Evolutionary conservation across 257 asterid genomes (phyloP).

Genomic region (Coffea canephora): DNA sequence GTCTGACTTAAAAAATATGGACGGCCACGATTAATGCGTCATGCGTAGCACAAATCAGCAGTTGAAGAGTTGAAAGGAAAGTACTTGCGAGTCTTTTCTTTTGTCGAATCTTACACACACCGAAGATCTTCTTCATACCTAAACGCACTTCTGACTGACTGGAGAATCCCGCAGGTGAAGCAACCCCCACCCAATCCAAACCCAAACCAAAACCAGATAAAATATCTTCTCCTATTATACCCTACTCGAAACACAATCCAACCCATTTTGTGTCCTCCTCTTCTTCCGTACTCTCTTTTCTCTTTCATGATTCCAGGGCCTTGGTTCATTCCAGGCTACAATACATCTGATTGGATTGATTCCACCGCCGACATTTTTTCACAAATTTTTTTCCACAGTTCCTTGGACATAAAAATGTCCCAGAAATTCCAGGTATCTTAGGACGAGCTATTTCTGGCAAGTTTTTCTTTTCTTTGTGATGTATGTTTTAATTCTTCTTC

Average conservation of each 20-base stretch:
- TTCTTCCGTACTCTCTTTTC: not conserved
- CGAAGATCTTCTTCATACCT: conserved; percentile 17
- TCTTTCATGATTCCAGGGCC: conserved; percentile 30
- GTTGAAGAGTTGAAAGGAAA: not conserved
- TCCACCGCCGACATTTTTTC: conserved; percentile 25
- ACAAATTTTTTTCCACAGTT: not conserved
- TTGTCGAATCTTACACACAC: not conserved
- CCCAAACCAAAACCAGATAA: conserved; percentile 33
- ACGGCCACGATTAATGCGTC: conserved; percentile 1
- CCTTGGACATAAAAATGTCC: conserved; percentile 21
- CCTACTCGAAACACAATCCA: not conserved
- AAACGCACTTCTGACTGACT: conserved; percentile 33
- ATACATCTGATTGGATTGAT: conserved; percentile 9
- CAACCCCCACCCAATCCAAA: conserved; percentile 20
- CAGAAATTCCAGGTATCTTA: conserved; percentile 35
- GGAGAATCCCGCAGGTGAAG: conserved; percentile 59
- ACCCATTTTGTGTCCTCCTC: not conserved
- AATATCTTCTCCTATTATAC: not conserved
- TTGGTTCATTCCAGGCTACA: conserved; percentile 10
- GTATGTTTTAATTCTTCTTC: not conserved
- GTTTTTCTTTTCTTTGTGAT: not conserved
- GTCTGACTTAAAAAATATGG: not conserved
- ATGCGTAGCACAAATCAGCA: too few relatives aligned
- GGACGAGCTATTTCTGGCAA: conserved; percentile 2
- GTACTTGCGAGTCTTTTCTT: not conserved